Percentiles rank a stretch among this genome's conserved stretches.
phyloP scores from a whole-genome alignment of 148 eudicot genomes.

The Chenopodium suecicum region DNA sequence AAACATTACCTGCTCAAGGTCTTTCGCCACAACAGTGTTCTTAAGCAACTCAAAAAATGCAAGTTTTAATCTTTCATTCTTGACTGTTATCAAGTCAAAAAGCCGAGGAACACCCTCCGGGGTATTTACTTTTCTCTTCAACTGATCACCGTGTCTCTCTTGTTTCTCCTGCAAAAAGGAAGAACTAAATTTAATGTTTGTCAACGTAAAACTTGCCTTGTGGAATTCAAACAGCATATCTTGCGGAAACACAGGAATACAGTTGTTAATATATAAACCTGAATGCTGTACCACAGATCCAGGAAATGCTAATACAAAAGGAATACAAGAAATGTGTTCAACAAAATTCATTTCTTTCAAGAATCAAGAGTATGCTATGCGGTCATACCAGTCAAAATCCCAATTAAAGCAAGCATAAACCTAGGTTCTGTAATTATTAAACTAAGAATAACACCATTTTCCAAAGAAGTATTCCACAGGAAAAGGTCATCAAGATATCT shows the following conservation, averaged over 20 bases:
- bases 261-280: not conserved
- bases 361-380: not conserved
- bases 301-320: not conserved
- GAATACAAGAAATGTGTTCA: not conserved
- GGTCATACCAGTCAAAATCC: not conserved
- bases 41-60: conserved; percentile 86
- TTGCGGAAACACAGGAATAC: not conserved
- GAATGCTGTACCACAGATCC: not conserved
- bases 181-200: not conserved
- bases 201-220: not conserved
- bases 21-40: conserved; percentile 84
- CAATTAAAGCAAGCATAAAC: not conserved
- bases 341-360: not conserved
- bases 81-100: conserved; percentile 78
- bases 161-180: conserved; percentile 79
- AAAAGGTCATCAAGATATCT: not conserved
- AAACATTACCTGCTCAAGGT: conserved; percentile 76
- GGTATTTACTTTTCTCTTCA: conserved; percentile 67
- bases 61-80: conserved; percentile 80
- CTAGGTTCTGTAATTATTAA: not conserved
- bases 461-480: not conserved
- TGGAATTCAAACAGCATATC: not conserved
- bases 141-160: conserved; percentile 49
- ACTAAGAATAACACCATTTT: not conserved
- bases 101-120: conserved; percentile 94